These are phyloP conservation scores for Oxytropis ochrocephala DNA, from an alignment of 306 rosid species.

Conservation along the genomic window DNA sequence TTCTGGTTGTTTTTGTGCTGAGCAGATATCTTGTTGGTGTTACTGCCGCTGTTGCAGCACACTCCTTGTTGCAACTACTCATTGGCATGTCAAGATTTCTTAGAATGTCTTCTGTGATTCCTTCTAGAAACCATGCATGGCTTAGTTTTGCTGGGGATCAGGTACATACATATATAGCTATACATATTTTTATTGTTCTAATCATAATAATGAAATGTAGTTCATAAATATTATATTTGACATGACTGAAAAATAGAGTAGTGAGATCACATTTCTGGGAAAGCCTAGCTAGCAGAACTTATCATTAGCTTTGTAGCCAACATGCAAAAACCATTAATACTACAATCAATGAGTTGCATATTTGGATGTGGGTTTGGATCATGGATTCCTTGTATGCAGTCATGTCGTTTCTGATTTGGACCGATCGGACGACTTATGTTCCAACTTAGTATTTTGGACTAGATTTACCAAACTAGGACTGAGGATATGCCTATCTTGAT, in stretches of 20 bases:
- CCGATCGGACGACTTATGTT: no score
- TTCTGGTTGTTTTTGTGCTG: constrained; percentile 16
- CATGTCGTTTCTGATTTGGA: no score
- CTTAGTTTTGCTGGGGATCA: constrained; percentile 79
- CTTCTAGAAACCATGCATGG: constrained; percentile 81
- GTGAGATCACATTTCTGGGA: not conserved
- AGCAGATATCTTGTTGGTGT: constrained; percentile 76
- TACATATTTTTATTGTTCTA: not conserved
- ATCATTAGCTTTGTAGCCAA: not conserved
- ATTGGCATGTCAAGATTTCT: constrained; percentile 51
- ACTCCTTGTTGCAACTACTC: constrained; percentile 71
- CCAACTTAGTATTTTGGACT: no score
- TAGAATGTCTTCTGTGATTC: constrained; percentile 49
- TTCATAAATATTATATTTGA: not conserved
- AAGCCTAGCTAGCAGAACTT: not conserved
- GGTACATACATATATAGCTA: constrained; percentile 36
- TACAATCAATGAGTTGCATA: no score
- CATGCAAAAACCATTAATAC: not conserved
- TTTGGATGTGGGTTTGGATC: no score
- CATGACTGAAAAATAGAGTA: not conserved
- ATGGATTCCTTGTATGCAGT: no score
- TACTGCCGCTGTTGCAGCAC: constrained; percentile 59
- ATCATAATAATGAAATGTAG: not conserved
- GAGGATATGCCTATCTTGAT: no score
- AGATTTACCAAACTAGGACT: no score